Evolutionary conservation across 1,139 yeast species (phyloP), one percentile per base, ranked within the genome.

Genomic region (Suhomyces coccinellae): DNA sequence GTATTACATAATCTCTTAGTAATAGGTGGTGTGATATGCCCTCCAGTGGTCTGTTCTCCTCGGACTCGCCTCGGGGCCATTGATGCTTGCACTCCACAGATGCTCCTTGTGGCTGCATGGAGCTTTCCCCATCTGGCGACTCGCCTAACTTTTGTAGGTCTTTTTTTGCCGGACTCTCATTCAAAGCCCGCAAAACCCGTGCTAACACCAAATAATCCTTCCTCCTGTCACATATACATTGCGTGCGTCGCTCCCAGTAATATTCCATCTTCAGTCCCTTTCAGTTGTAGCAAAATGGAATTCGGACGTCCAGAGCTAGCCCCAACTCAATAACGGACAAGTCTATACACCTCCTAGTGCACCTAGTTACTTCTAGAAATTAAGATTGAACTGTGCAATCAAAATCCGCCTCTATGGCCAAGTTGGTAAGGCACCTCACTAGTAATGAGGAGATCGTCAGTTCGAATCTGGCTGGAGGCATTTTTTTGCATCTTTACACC

Each of bases 401-500:
- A 33, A 9, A 26, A 29, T 22, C 14, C 8, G 50, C 49, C 51
- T 46, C 41, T 44, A 48, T 47, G 73, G 73, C 88, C 88, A 83
- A 83, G 88, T 82, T 83, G 89, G 88, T 83, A 83, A 83, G 88
- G 88, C 89, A 85, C 85, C 82, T 81, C 88, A 83, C 89, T 83
- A 83, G 88, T 83, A 83, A 83, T 83, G 88, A 81, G 82, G 85
- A 83, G 88, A 83, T 83, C 88, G 83, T 80, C 86, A 82, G 88
- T 83, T 83, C 88, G 83, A 83, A 73, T 82, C 87, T 82, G 86
- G 81, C 80, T 80, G 83, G 77, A 79, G 84, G 86, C 87, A 81
- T 53, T 58, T 56, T 52, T 66, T 72, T 67, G 29, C 38, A 20
- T 9, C 5, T 20, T 6, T 20, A 20, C 24, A 20, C 24, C 24